Conservation (phyloP, 148 eudicot species). For the Polygonum aviculare region DNA sequence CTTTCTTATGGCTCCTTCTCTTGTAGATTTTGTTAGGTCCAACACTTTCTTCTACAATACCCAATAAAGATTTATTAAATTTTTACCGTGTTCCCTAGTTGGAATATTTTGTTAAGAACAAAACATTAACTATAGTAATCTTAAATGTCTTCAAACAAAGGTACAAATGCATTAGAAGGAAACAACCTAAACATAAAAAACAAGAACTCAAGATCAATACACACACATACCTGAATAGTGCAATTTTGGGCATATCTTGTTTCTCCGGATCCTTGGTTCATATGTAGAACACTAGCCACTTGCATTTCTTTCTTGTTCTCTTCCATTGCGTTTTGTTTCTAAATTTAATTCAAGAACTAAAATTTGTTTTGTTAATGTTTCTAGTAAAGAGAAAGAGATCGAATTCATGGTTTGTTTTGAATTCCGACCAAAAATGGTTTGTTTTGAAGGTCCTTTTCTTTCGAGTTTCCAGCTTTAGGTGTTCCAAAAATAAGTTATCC, state of each 20-base stretch:
- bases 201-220: too few relatives aligned
- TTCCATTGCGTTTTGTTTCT: background rate
- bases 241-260: constrained; percentile 71
- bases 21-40: background rate
- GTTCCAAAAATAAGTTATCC: background rate
- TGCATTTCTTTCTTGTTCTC: background rate
- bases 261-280: constrained; percentile 60
- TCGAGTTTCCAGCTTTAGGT: background rate
- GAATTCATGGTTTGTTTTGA: too few relatives aligned
- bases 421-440: too few relatives aligned
- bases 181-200: too few relatives aligned
- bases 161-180: too few relatives aligned
- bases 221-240: constrained; percentile 44
- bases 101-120: too few relatives aligned
- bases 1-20: background rate
- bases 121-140: too few relatives aligned
- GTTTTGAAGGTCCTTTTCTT: background rate
- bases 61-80: background rate
- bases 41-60: background rate
- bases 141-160: too few relatives aligned
- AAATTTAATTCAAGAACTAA: background rate
- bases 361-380: background rate
- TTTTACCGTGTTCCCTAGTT: background rate
- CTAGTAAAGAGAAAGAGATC: too few relatives aligned
- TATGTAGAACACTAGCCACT: constrained; percentile 10